These are phyloP conservation scores for Podospora pseudocomata DNA, from an alignment of 495 filamentous ascomycete species.

Conservation along the genomic window DNA sequence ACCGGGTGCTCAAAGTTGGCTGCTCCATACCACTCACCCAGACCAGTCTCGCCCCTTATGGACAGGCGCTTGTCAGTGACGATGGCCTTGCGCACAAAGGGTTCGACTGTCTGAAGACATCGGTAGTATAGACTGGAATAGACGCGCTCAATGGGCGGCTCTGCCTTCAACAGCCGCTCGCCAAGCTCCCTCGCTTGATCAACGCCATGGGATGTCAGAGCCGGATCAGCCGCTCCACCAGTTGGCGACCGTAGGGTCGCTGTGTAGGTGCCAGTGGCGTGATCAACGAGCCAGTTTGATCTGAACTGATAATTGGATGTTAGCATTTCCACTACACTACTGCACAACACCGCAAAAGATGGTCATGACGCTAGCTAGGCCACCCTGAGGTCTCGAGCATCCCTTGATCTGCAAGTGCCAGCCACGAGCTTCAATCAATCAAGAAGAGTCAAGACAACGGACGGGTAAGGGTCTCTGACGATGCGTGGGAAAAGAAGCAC, in stretches of 20 bases:
- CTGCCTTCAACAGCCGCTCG: conserved; percentile 52
- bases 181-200: conserved; percentile 79
- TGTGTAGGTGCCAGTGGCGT: conserved; percentile 68
- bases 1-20: conserved; percentile 79
- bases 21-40: conserved; percentile 88
- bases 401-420: neutral
- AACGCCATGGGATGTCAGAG: conserved; percentile 79
- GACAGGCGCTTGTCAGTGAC: conserved; percentile 14
- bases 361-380: neutral
- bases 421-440: neutral
- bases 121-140: conserved; percentile 89
- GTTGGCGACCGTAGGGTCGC: conserved; percentile 71
- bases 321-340: neutral
- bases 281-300: conserved; percentile 80
- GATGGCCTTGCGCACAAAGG: conserved; percentile 57
- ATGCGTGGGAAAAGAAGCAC: neutral
- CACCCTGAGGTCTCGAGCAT: neutral
- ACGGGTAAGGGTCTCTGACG: neutral
- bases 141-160: conserved; percentile 67
- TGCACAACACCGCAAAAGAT: neutral
- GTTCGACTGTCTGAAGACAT: conserved; percentile 82
- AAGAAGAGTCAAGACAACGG: neutral
- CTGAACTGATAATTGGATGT: conserved; percentile 62
- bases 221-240: conserved; percentile 80
- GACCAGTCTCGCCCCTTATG: conserved; percentile 68